These are phyloP conservation scores for Syzygium oleosum DNA, from an alignment of 345 rosid genomes.

Conservation along the genomic window DNA sequence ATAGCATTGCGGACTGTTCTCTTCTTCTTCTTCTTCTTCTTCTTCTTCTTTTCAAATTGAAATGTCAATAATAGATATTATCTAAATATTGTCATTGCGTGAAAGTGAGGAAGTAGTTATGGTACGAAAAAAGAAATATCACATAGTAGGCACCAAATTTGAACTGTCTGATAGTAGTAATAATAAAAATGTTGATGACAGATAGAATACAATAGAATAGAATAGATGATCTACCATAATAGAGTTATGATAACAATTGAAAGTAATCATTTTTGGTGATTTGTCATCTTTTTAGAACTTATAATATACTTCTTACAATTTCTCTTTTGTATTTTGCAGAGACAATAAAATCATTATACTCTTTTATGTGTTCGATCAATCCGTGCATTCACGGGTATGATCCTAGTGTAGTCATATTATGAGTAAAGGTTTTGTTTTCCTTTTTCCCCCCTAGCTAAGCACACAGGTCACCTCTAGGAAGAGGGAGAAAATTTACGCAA, in stretches of 20 bases:
- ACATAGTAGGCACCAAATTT: neutral
- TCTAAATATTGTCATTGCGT: neutral
- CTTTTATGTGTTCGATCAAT: neutral
- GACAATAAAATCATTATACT: neutral
- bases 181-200: neutral
- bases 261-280: neutral
- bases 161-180: neutral
- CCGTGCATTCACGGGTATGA: neutral
- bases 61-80: neutral
- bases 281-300: neutral
- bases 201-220: neutral
- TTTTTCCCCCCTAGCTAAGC: neutral
- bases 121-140: neutral
- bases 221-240: neutral
- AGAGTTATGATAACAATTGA: neutral
- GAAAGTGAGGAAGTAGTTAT: neutral
- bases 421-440: neutral
- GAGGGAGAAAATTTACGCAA: neutral
- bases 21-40: neutral
- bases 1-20: neutral
- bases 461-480: neutral
- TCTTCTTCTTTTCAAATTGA: neutral
- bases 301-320: neutral
- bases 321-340: neutral
- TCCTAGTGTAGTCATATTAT: neutral